phyloP scores from a whole-genome alignment of 1,139 yeast genomes.

The Taphrina confusa region DNA sequence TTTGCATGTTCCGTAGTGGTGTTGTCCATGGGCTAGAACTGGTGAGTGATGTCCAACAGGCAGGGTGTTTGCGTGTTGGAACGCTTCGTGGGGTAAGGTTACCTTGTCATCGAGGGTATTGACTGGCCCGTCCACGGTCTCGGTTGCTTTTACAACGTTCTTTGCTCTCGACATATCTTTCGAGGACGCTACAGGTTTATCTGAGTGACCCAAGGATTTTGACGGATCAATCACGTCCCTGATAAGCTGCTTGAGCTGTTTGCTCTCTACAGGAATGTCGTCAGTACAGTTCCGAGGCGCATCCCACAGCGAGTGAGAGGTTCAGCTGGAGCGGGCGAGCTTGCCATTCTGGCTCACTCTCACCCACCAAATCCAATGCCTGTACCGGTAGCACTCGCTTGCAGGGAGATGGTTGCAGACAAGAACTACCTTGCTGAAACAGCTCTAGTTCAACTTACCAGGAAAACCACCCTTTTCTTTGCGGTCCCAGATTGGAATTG shows the following conservation, averaged over 20 bases:
- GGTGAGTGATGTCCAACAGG: slow-evolving; percentile 4
- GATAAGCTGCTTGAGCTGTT: slow-evolving; percentile 58
- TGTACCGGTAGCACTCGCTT: too few relatives aligned
- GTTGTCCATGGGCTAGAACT: slow-evolving; percentile 14
- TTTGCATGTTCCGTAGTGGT: slow-evolving; percentile 25
- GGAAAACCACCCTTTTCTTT: slow-evolving; percentile 60
- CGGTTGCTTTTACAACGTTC: slow-evolving; percentile 24
- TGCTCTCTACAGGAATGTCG: slow-evolving; percentile 51
- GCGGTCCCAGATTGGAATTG: slow-evolving; percentile 57
- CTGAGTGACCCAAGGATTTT: slow-evolving; percentile 54
- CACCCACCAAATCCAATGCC: too few relatives aligned
- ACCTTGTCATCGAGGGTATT: slow-evolving; percentile 31
- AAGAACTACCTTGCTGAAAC: not conserved
- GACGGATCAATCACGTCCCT: slow-evolving; percentile 55
- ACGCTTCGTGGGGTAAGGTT: not conserved
- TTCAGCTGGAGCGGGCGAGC: too few relatives aligned
- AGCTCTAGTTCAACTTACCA: slow-evolving; percentile 40
- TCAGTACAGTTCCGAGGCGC: not conserved
- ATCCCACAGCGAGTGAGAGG: too few relatives aligned
- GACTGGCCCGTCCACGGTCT: slow-evolving; percentile 23
- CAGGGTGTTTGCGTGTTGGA: slow-evolving; percentile 8
- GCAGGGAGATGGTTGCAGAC: too few relatives aligned
- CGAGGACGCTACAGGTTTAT: slow-evolving; percentile 37
- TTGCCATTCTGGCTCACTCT: too few relatives aligned
- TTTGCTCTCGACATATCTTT: slow-evolving; percentile 13